Evolutionary conservation across 2,329 filamentous ascomycete genomes (phyloP).

Genomic region (Dryadomyces quercivorus): DNA sequence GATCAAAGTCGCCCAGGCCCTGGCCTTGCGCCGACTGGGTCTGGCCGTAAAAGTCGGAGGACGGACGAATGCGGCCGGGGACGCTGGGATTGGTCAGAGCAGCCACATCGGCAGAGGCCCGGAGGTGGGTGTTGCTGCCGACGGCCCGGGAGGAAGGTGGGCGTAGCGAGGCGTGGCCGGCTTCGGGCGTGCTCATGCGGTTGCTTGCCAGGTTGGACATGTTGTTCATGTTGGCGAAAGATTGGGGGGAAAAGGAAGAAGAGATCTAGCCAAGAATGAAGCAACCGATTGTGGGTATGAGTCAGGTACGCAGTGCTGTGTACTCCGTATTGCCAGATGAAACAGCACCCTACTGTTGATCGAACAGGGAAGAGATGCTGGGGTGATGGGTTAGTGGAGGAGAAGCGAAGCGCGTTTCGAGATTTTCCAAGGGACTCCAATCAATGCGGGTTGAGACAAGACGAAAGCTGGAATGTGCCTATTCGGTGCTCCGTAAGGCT

Average conservation of each 20-base stretch:
- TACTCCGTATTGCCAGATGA: not conserved
- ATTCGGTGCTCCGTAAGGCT: not conserved
- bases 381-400: slow-evolving; percentile 19
- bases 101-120: slow-evolving; percentile 93
- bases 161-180: slow-evolving; percentile 68
- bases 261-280: slow-evolving; percentile 1
- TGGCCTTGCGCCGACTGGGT: slow-evolving; percentile 56
- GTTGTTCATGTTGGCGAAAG: slow-evolving; percentile 31
- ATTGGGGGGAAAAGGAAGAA: slow-evolving; percentile 1
- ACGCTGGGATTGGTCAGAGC: slow-evolving; percentile 55
- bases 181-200: slow-evolving; percentile 95
- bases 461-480: no score
- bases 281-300: not conserved
- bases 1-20: slow-evolving; percentile 59
- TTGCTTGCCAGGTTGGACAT: slow-evolving; percentile 67
- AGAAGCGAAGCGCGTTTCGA: slow-evolving; percentile 22
- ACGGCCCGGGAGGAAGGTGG: slow-evolving; percentile 69
- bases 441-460: slow-evolving; percentile 12
- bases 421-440: slow-evolving; percentile 18
- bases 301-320: no score
- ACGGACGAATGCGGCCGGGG: slow-evolving; percentile 75
- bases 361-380: not conserved
- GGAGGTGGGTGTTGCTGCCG: slow-evolving; percentile 66
- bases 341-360: not conserved
- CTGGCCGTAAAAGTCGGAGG: slow-evolving; percentile 88